Base-by-base conservation (phyloP, 805 yeast species). In the Candida yuanshanica region DNA sequence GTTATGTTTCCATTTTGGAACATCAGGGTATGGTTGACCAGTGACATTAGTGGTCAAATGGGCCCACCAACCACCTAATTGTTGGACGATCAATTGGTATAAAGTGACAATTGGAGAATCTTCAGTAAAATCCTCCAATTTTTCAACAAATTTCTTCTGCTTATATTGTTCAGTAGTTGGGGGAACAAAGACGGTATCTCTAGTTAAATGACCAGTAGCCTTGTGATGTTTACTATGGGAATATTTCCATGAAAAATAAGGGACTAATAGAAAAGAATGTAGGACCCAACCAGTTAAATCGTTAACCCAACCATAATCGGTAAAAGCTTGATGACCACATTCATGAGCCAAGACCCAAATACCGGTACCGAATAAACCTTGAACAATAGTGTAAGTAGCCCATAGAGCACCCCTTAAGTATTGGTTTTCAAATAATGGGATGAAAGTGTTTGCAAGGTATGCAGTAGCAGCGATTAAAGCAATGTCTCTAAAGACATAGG, bases 301-400 rank as follows among this genome's bases (percentile, higher is more conserved):
- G 63, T 87, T 85, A 49, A 84, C 79, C 66, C 71, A 63, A 31
- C 78, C 79, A 58, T 79, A 80, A 54, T 82, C 85, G 31, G 83
- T 72, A 63, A 87, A 87, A 18, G 95, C 95, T 52, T 79, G 83
- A 62, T 86, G 95, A 46, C 95, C 95, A 70, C 95, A 86, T 64
- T 86, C 95, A 64, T 86, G 95, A 39, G 95, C 93, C 66, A 86
- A 58, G 37, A 86, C 83, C 95, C 95, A 86, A 37, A 81, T 40
- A 36, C 95, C 95, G 23, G 89, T 81, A 44, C 81, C 80, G 45
- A 83, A 75, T 41, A 85, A 65, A 22, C 91, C 88, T 52, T 77
- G 75, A 35, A 65, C 56, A 40, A 71, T 56, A 16, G 77, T 62
- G 56, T 83, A 80, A 14, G 58, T 62, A 31, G 69, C 49, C 91